Conservation (phyloP, 192 early-diverging fungal species). For the Backusella tarrabulga region DNA sequence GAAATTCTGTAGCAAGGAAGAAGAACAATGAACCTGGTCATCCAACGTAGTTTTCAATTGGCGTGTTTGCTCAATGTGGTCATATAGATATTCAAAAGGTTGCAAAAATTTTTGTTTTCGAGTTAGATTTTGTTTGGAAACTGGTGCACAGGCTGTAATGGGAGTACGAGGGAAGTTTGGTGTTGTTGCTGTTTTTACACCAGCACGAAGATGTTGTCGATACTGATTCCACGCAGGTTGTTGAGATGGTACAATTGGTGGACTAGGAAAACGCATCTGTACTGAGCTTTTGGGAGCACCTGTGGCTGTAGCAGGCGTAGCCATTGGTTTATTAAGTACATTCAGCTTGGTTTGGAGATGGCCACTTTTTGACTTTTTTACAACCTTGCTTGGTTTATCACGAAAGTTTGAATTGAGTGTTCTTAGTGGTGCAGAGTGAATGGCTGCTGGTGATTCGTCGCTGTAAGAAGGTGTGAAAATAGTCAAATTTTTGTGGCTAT, state of each 20-base stretch:
- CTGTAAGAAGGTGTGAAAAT: slow-evolving; percentile 49
- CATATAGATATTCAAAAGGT: slow-evolving; percentile 54
- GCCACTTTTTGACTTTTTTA: slow-evolving; percentile 18
- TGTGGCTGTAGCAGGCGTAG: neutral
- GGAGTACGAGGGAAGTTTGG: slow-evolving; percentile 22
- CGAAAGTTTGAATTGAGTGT: neutral
- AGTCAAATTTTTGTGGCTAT: slow-evolving; percentile 38
- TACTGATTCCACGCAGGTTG: slow-evolving; percentile 14
- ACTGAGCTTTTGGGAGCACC: neutral
- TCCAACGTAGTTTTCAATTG: slow-evolving; percentile 66
- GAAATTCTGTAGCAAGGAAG: slow-evolving; percentile 70
- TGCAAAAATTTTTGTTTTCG: slow-evolving; percentile 57
- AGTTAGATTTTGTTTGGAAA: slow-evolving; percentile 40
- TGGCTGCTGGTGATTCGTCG: slow-evolving; percentile 24
- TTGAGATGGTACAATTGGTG: slow-evolving; percentile 41
- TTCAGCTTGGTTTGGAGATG: slow-evolving; percentile 12
- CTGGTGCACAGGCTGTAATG: slow-evolving; percentile 36
- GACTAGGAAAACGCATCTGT: slow-evolving; percentile 29
- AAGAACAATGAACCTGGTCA: slow-evolving; percentile 73
- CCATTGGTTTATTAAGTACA: neutral
- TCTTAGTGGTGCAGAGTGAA: slow-evolving; percentile 45
- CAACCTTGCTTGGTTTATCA: slow-evolving; percentile 15
- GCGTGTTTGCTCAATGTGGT: slow-evolving; percentile 59
- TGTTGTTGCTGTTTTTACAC: neutral
- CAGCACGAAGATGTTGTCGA: neutral